Evolutionary conservation across 2,329 filamentous ascomycete species (phyloP).

Genomic region (Xylariaceae sp.): DNA sequence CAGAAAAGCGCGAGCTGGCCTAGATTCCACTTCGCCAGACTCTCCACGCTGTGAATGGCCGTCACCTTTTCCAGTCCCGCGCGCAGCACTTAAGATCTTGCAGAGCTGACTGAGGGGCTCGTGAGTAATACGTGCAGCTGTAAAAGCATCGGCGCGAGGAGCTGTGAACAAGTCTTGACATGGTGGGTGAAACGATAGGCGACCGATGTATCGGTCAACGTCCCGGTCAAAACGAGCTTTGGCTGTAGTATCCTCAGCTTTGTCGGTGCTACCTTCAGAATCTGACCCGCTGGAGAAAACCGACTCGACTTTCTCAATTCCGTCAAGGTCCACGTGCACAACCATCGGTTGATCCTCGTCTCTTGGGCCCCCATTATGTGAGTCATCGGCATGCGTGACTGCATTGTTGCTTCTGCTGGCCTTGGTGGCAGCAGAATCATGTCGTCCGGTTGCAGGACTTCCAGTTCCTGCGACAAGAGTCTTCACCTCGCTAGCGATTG

Average conservation of each 20-base stretch:
- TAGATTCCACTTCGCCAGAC: conserved; percentile 13
- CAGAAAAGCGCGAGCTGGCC: conserved; percentile 17
- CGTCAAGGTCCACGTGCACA: conserved; percentile 14
- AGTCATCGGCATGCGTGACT: too few relatives aligned
- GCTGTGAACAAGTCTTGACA: conserved; percentile 16
- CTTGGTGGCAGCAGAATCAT: too few relatives aligned
- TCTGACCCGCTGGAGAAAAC: conserved; percentile 13
- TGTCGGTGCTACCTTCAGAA: conserved; percentile 8
- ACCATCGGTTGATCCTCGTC: too few relatives aligned
- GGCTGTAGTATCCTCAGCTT: conserved; percentile 10
- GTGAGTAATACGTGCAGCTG: conserved; percentile 17
- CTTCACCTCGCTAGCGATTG: conserved; percentile 1
- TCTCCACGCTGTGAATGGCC: conserved; percentile 16
- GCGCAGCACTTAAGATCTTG: conserved; percentile 15
- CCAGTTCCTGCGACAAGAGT: too few relatives aligned
- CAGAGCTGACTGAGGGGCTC: conserved; percentile 15
- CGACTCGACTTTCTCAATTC: not conserved
- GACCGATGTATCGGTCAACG: conserved; percentile 17
- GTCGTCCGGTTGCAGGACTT: too few relatives aligned
- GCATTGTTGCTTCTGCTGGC: too few relatives aligned
- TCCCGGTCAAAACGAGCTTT: conserved; percentile 24
- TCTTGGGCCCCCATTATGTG: too few relatives aligned
- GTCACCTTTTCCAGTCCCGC: conserved; percentile 20
- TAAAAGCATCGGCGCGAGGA: conserved; percentile 18
- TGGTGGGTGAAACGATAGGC: conserved; percentile 7